Percentiles rank a stretch among this genome's conserved stretches.
Conservation (phyloP, 192 early-diverging fungal genomes). For the Thoreauomyces humboldtii region DNA sequence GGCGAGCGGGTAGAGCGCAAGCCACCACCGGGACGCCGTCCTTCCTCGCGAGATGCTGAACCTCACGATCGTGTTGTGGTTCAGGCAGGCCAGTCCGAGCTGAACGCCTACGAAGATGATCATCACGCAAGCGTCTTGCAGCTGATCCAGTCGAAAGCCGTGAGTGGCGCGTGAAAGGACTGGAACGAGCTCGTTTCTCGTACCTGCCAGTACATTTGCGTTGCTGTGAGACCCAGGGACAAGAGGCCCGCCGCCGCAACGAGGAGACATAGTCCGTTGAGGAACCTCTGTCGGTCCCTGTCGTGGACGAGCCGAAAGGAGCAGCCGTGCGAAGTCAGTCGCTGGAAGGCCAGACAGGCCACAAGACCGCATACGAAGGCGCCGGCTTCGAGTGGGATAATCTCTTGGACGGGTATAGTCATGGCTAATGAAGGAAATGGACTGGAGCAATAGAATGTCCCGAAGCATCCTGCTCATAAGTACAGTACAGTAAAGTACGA, state of each 20-base stretch:
- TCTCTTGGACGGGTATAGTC: neutral
- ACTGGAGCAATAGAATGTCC: too few relatives aligned
- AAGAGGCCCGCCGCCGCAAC: neutral
- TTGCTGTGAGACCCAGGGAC: neutral
- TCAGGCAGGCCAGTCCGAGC: constrained; percentile 3
- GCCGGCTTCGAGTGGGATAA: neutral
- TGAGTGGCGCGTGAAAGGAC: too few relatives aligned
- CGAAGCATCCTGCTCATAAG: too few relatives aligned
- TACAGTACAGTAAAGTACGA: too few relatives aligned
- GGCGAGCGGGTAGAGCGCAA: neutral
- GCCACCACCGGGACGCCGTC: neutral
- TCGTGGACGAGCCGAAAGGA: neutral
- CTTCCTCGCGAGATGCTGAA: neutral
- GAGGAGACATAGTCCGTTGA: neutral
- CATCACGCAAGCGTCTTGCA: too few relatives aligned
- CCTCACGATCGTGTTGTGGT: constrained; percentile 2
- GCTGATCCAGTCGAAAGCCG: too few relatives aligned
- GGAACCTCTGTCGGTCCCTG: neutral
- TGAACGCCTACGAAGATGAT: neutral
- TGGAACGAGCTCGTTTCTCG: too few relatives aligned
- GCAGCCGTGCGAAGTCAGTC: neutral
- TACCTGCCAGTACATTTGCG: neutral
- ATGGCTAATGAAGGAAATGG: too few relatives aligned
- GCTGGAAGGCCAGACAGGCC: neutral
- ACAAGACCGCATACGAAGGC: neutral